Base-by-base conservation (phyloP, 2,329 filamentous ascomycete genomes). In the Colletotrichum sidae region DNA sequence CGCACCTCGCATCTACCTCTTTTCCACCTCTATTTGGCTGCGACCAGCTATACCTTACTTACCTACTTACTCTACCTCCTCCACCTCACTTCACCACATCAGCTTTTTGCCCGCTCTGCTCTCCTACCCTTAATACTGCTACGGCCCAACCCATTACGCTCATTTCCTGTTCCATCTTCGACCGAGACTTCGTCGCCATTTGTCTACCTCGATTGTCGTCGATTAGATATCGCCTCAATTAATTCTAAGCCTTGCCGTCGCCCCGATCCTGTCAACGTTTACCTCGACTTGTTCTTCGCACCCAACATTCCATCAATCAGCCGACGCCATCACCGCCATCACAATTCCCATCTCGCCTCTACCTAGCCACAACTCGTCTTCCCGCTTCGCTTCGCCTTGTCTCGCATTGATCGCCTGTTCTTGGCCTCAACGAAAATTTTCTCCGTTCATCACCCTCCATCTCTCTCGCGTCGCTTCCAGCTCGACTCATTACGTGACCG, bases 151-250 rank as follows among this genome's bases (percentile, higher is more conserved):
- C 60, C 60, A 63, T 38, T 64, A 67, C 67, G 54, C 52, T 68
- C 67, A 63, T 67, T 68, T 60, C 53, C 45, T 41, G 47, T 51
- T 57, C 45, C 55, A 55, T 61, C 45, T 49, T 17, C 17, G 17
- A 37, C 25, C 61, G 47, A 59, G 35, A 39, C 57, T 41, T 39
- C 53, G 25, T 46, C 52, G 33, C 42, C 41, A 47, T 15, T 38
- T 33, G 34, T 17, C 34, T n/a, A 35, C 13, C 37, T 49, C 25
- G 25, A 25, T 25, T 25, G 51, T 37, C 55, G 25, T 35, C 60
- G 25, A 25, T 13, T 49, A 33, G 41, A 9, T 44, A 49, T 61
- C 15, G 35, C 50, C 50, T 46, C 38, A 35, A 44, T 25, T 47
- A 44, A 25, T 25, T 25, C 25, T 25, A 25, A 4, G 25, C 25